Evolutionary conservation across 73 alveolate species (phyloP), one percentile per base, ranked within the genome.

Genomic region (Tetrahymena borealis): DNA sequence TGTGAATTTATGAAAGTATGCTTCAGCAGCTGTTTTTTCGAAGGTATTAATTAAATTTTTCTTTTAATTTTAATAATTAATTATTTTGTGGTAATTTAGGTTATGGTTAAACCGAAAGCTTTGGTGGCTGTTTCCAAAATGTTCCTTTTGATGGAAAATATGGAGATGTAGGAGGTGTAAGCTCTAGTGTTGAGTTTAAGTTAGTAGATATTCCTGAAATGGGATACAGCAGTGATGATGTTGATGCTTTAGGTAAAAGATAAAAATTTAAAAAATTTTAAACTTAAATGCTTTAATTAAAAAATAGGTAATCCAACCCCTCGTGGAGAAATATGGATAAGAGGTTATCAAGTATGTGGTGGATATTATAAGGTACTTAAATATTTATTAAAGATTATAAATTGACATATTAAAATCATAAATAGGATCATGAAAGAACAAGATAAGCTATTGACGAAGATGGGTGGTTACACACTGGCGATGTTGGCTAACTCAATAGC

Each of bases 381-480:
- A 24, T 60, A 24, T 24, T 60, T 20, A 24, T 60, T 20, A 60
- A n/a, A 24, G 9, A 9, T 18, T 7, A 60, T 60, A 2, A 15
- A 1, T 7, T 60, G 2, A 24, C 7, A 0, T 13, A 43, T 15
- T 60, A 9, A 60, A n/a, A 5, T 24, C 28, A 18, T 60, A 15
- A 1, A 15, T 20, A 60, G 85, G 95, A 97, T 78, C 98, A 97
- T 4, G 98, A 98, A 78, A 95, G 97, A 90, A 98, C 99, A 15
- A 91, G 91, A 28, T 99, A 97, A 93, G 95, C 99, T 10, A 36
- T 97, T 32, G 99, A 97, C 92, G 96, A 43, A 32, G 98, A 98
- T 35, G 99, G 99, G 1, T 98, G 99, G 99, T 91, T 97, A 91
- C 99, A 98, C 94, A 94, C 99, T 13, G 99, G 99, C n/a, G 99